A percentile compares a stretch with the other conserved stretches of the same genome.
Evolutionary conservation across 345 rosid species (phyloP).

Genomic region (Citrus reticulata): DNA sequence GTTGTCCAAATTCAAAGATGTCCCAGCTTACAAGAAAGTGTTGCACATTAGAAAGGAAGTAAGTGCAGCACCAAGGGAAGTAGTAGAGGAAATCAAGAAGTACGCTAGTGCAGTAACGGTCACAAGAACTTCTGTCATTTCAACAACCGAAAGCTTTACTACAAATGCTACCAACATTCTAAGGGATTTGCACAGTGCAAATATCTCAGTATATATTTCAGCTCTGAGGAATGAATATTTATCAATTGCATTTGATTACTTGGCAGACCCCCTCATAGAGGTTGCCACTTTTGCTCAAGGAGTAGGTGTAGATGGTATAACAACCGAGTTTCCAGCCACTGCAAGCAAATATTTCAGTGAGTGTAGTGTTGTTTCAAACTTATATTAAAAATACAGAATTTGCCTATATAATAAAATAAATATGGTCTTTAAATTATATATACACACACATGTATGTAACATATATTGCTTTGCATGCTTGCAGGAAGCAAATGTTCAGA

Average conservation of each 20-base stretch:
- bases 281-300: slow-evolving; percentile 57
- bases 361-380: slow-evolving; percentile 3
- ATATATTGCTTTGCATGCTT: background rate
- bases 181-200: slow-evolving; percentile 52
- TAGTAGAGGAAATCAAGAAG: slow-evolving; percentile 64
- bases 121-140: slow-evolving; percentile 39
- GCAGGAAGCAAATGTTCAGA: slow-evolving; percentile 69
- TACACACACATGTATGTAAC: background rate
- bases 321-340: slow-evolving; percentile 79
- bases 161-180: slow-evolving; percentile 38
- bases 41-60: slow-evolving; percentile 40
- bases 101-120: slow-evolving; percentile 58
- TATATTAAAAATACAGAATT: background rate
- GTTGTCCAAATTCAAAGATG: slow-evolving; percentile 41
- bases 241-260: slow-evolving; percentile 63
- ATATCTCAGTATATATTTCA: slow-evolving; percentile 62
- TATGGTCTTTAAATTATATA: background rate
- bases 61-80: slow-evolving; percentile 46
- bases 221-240: slow-evolving; percentile 61
- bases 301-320: slow-evolving; percentile 53
- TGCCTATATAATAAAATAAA: no score
- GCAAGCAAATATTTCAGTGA: slow-evolving; percentile 70
- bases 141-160: slow-evolving; percentile 26
- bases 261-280: slow-evolving; percentile 64
- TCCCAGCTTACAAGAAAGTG: slow-evolving; percentile 53